Evolutionary conservation across 176 grass and related monocot species (phyloP).

Genomic region (Cymbopogon citratus): DNA sequence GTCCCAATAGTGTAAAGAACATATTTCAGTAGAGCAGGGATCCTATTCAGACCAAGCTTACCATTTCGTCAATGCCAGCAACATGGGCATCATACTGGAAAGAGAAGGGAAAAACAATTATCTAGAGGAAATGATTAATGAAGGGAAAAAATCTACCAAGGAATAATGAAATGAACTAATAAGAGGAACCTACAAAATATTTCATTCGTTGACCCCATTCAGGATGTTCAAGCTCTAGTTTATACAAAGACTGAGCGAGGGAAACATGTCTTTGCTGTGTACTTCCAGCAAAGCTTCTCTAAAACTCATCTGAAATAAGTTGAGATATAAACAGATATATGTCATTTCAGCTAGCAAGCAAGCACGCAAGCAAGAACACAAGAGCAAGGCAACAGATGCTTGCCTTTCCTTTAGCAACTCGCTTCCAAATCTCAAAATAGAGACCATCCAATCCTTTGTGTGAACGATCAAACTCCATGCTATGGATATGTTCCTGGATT

Average conservation of each 20-base stretch:
- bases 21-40: neutral
- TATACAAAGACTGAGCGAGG: neutral
- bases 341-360: neutral
- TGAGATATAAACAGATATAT: neutral
- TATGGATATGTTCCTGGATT: neutral
- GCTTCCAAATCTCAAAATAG: slow-evolving; percentile 28
- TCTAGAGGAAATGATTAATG: neutral
- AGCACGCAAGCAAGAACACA: neutral
- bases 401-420: slow-evolving; percentile 16
- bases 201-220: neutral
- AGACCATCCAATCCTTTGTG: neutral
- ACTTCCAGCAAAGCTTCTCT: neutral
- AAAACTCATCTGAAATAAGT: neutral
- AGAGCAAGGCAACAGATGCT: neutral
- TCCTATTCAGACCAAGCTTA: neutral
- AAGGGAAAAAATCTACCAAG: neutral
- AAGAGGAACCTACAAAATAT: neutral
- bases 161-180: neutral
- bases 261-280: neutral
- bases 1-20: neutral
- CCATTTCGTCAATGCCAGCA: slow-evolving; percentile 1
- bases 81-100: neutral
- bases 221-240: neutral
- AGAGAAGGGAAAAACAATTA: neutral
- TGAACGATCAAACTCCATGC: neutral